A percentile compares a stretch with the other conserved stretches of the same genome.
Evolutionary conservation across 495 filamentous ascomycete species (phyloP).

Genomic region (Annulohypoxylon nitens): DNA sequence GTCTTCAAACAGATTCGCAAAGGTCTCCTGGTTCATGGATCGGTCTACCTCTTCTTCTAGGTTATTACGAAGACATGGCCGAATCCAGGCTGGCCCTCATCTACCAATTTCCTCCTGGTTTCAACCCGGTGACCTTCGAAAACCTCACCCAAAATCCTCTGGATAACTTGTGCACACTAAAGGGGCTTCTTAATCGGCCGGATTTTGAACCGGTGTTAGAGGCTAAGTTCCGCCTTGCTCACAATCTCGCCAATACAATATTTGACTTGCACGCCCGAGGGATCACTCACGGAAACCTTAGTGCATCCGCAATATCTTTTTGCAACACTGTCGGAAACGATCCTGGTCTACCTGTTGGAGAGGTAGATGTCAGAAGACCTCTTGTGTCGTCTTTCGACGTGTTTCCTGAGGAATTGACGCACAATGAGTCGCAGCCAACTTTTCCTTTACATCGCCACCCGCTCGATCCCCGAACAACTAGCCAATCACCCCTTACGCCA

Average conservation of each 20-base stretch:
- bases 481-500: slow-evolving; percentile 61
- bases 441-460: slow-evolving; percentile 79
- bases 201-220: slow-evolving; percentile 73
- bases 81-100: slow-evolving; percentile 84
- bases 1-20: slow-evolving; percentile 68
- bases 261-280: slow-evolving; percentile 81
- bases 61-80: slow-evolving; percentile 86
- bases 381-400: slow-evolving; percentile 85
- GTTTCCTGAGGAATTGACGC: slow-evolving; percentile 74
- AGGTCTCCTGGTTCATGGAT: slow-evolving; percentile 72
- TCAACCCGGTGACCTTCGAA: slow-evolving; percentile 70
- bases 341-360: slow-evolving; percentile 56
- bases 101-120: slow-evolving; percentile 80
- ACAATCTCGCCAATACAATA: slow-evolving; percentile 80
- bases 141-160: slow-evolving; percentile 61
- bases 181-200: slow-evolving; percentile 64
- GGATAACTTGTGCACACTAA: slow-evolving; percentile 64
- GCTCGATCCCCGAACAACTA: slow-evolving; percentile 72
- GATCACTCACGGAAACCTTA: slow-evolving; percentile 83
- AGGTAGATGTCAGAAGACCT: slow-evolving; percentile 77
- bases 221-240: slow-evolving; percentile 85
- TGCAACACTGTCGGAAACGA: slow-evolving; percentile 67
- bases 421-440: slow-evolving; percentile 56
- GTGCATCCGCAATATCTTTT: slow-evolving; percentile 83
- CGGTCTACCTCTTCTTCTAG: slow-evolving; percentile 71